Conservation (phyloP, 2,329 filamentous ascomycete genomes). For the Tolypocladium capitatum region DNA sequence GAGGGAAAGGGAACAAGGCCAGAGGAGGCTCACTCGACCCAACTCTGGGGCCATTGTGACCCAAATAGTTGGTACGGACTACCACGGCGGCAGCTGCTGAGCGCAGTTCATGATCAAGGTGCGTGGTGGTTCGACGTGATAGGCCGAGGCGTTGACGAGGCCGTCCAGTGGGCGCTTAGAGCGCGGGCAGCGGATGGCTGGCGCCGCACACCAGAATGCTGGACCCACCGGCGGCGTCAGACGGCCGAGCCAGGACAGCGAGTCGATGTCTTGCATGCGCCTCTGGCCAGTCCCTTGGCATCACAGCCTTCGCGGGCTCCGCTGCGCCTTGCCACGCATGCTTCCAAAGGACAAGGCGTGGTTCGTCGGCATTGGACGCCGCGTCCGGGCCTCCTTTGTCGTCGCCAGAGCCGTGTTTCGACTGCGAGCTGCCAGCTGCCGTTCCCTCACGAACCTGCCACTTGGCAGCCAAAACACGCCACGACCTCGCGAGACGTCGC, state of each 20-base stretch:
- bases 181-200: constrained; percentile 20
- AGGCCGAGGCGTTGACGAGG: constrained; percentile 15
- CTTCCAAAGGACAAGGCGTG: constrained; percentile 14
- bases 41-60: constrained; percentile 5
- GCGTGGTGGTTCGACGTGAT: constrained; percentile 16
- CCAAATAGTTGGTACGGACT: constrained; percentile 1
- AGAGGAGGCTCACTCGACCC: constrained; percentile 6
- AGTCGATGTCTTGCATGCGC: constrained; percentile 28
- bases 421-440: neutral
- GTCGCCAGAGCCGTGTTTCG: neutral
- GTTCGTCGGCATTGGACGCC: constrained; percentile 18
- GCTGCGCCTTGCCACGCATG: constrained; percentile 14
- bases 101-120: constrained; percentile 11
- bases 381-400: neutral
- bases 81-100: constrained; percentile 3
- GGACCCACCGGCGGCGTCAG: constrained; percentile 23
- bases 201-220: constrained; percentile 22
- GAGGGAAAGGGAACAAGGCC: neutral
- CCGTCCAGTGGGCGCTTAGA: constrained; percentile 23
- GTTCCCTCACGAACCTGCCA: neutral
- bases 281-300: neutral
- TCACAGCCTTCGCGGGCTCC: neutral
- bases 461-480: neutral
- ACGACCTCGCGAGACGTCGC: neutral
- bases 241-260: constrained; percentile 21